Percentiles rank a stretch among this genome's conserved stretches.
Conservation (phyloP, 106 monocot genomes). For the Dendrobium catenatum region DNA sequence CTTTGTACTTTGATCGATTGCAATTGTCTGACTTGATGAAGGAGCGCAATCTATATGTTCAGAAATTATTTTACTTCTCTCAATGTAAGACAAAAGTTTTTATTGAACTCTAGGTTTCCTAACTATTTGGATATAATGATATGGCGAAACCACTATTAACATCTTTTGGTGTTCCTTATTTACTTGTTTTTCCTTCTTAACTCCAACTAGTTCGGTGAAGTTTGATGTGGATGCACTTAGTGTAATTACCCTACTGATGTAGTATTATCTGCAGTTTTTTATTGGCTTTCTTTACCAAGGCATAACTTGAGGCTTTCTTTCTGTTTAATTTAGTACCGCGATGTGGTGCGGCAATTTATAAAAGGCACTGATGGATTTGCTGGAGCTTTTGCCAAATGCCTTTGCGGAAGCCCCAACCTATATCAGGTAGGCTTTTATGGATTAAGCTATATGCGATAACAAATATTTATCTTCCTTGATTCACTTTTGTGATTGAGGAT, state of each 20-base stretch:
- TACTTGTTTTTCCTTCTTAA: too few relatives aligned
- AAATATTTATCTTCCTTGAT: background rate
- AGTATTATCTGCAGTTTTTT: background rate
- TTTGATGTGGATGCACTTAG: too few relatives aligned
- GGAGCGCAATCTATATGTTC: too few relatives aligned
- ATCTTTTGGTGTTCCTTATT: too few relatives aligned
- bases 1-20: too few relatives aligned
- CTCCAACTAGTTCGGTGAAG: too few relatives aligned
- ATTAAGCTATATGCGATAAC: background rate
- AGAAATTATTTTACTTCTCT: background rate
- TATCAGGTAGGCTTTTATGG: constrained; percentile 59
- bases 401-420: constrained; percentile 86
- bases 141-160: too few relatives aligned
- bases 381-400: constrained; percentile 81
- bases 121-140: background rate
- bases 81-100: background rate
- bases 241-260: background rate
- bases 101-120: background rate
- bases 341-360: constrained; percentile 81
- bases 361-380: constrained; percentile 89
- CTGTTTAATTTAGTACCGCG: constrained; percentile 55
- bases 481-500: background rate
- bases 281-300: background rate
- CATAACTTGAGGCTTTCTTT: background rate
- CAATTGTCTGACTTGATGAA: too few relatives aligned